A percentile compares a stretch with the other conserved stretches of the same genome.
Evolutionary conservation across 306 rosid species (phyloP).

Genomic region (Cucurbita ficifolia): DNA sequence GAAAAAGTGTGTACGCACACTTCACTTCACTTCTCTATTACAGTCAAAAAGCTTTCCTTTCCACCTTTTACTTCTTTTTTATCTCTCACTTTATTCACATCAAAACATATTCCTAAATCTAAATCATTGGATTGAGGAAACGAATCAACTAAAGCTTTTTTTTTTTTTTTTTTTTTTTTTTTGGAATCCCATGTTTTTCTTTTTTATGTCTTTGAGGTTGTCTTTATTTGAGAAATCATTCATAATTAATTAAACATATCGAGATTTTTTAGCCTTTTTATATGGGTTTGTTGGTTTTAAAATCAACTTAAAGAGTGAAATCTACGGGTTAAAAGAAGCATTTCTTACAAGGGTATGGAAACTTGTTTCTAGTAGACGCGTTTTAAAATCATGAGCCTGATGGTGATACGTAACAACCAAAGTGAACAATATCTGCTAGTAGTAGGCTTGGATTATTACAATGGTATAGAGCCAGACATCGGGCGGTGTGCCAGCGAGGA

Average conservation of each 20-base stretch:
- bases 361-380: too few relatives aligned
- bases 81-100: constrained; percentile 6
- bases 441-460: too few relatives aligned
- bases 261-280: constrained; percentile 2
- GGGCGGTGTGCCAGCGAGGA: too few relatives aligned
- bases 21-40: constrained; percentile 17
- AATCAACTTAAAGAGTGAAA: too few relatives aligned
- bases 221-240: not conserved
- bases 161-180: constrained; percentile 6
- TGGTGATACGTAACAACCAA: too few relatives aligned
- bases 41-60: constrained; percentile 33
- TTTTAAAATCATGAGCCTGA: too few relatives aligned
- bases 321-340: too few relatives aligned
- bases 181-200: constrained; percentile 23
- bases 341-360: too few relatives aligned
- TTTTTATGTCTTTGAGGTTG: constrained; percentile 4
- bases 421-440: too few relatives aligned
- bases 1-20: constrained; percentile 21
- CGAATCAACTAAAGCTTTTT: constrained; percentile 27
- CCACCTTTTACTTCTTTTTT: constrained; percentile 26
- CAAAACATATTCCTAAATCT: constrained; percentile 8
- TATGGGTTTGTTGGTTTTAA: not conserved
- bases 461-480: too few relatives aligned
- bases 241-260: not conserved
- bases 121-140: constrained; percentile 37